Base-by-base conservation (phyloP, 768 basidiomycete genomes). In the Multifurca ochricompacta region DNA sequence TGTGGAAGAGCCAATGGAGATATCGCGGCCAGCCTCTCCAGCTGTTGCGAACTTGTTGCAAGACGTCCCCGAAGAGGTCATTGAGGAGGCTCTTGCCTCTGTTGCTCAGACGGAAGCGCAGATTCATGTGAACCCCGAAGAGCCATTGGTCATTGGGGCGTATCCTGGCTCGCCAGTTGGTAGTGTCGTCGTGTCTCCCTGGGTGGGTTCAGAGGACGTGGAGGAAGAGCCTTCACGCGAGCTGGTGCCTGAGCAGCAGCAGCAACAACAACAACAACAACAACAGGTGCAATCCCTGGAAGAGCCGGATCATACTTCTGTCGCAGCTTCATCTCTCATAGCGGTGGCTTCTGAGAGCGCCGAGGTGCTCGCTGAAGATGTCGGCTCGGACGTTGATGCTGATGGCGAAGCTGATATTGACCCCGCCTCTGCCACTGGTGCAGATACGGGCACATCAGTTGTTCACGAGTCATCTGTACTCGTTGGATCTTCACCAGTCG, bases 131-230 rank as follows among this genome's bases (percentile, higher is more conserved):
- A 62, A 60, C 28, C 54, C 62, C 14, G 27, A 58, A 6, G 77
- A 77, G 19, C 74, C 73, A 21, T 61, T 62, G 37, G 59, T 76
- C 6, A 62, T 77, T 11, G 75, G 74, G 23, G 74, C 73, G 25
- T 77, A 74, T 71, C 73, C 76, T 10, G 59, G 54, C 51, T 72
- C 71, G 10, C 68, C 69, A 4, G 31, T 52, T 36, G 39, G 68
- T 65, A 6, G 63, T 68, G 30, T 72, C 70, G n/a, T 67, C 68
- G 30, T 59, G 44, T 27, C 56, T 11, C 34, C 42, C 16, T 60
- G 47, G 47, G 18, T 28, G 19, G 30, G 23, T 16, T 37, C 48
- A 44, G 50, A 50, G 27, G 43, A 50, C 23, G 16, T 36, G 3
- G 42, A 45, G n/a, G 48, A 45, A 3, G 31, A 36, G 2, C 25